These are phyloP conservation scores for Leptographium galeiforme DNA, from an alignment of 2,329 filamentous ascomycete species.

Conservation along the genomic window DNA sequence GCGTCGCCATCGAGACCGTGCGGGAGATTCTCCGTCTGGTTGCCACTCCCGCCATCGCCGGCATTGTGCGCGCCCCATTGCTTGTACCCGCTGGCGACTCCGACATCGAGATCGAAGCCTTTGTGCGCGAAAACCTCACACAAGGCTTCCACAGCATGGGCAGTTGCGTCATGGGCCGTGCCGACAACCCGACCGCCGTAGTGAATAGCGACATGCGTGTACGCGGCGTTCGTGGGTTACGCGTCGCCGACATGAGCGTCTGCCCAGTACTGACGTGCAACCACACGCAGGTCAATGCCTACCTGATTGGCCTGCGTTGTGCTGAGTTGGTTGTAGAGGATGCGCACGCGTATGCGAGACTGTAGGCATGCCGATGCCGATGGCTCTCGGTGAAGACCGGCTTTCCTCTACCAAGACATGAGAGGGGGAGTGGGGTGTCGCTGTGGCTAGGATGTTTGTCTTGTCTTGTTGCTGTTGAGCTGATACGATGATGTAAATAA, in stretches of 20 bases:
- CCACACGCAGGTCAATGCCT: constrained; percentile 4
- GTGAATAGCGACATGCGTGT: constrained; percentile 2
- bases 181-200: neutral
- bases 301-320: neutral
- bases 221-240: constrained; percentile 2
- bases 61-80: neutral
- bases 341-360: neutral
- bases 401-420: neutral
- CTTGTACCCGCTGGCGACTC: neutral
- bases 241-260: constrained; percentile 7
- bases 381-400: no score
- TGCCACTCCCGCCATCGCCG: neutral
- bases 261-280: constrained; percentile 5
- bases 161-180: constrained; percentile 4
- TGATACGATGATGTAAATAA: no score
- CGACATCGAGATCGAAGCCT: neutral
- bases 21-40: neutral
- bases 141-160: constrained; percentile 5
- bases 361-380: neutral
- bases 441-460: no score
- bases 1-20: constrained; percentile 2
- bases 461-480: no score
- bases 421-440: neutral
- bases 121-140: neutral
- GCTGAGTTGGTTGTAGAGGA: constrained; percentile 1